phyloP scores from a whole-genome alignment of 768 basidiomycete genomes.

The Panaeolus cyanescens region DNA sequence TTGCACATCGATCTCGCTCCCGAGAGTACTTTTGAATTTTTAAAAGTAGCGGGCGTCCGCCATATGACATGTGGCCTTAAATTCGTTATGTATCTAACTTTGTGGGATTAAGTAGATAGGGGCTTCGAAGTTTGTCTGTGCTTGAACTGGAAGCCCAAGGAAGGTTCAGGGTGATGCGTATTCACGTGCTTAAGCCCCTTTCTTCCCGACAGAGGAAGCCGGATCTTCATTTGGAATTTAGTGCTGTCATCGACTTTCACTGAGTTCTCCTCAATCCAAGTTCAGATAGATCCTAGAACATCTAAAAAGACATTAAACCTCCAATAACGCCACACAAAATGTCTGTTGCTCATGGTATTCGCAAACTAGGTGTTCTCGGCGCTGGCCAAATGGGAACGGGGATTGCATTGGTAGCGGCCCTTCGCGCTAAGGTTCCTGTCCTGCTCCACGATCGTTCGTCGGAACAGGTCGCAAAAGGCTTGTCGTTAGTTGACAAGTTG shows the following conservation, averaged over 20 bases:
- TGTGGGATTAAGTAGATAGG: not conserved
- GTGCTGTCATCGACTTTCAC: not conserved
- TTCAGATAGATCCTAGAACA: not conserved
- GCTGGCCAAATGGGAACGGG: constrained; percentile 92
- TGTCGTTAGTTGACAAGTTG: constrained; percentile 76
- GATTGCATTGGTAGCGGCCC: constrained; percentile 84
- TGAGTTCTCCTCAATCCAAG: not conserved
- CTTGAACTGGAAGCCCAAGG: not conserved
- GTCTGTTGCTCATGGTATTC: constrained; percentile 72
- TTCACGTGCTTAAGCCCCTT: not conserved
- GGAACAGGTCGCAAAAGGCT: constrained; percentile 72
- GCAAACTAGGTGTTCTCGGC: constrained; percentile 75
- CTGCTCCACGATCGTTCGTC: constrained; percentile 81
- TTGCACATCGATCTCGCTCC: too few species aligned
- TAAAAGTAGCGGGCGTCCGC: too few species aligned
- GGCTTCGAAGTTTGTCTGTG: not conserved
- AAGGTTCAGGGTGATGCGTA: constrained; percentile 5
- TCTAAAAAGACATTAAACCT: not conserved
- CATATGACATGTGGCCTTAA: too few species aligned
- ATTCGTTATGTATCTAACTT: too few species aligned
- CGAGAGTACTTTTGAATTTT: too few species aligned
- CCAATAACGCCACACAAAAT: constrained; percentile 27
- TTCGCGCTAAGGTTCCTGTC: constrained; percentile 85
- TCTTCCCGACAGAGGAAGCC: not conserved
- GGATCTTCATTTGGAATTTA: not conserved